These are phyloP conservation scores for Pseudogymnoascus sp. DNA, from an alignment of 2,329 filamentous ascomycete genomes.

Conservation along the genomic window DNA sequence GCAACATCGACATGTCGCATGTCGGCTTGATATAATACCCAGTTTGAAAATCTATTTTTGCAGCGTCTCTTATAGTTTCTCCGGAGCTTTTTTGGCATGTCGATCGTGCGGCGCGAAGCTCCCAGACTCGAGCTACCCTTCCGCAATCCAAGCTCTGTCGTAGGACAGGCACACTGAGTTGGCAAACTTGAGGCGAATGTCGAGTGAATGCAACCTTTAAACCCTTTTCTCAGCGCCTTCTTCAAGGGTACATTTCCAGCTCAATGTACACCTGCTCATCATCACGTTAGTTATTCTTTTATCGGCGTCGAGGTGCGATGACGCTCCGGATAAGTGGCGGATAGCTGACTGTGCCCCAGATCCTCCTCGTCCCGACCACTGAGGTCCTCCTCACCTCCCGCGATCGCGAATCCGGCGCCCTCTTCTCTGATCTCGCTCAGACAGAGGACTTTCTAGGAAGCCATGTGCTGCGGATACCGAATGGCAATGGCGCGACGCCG, in stretches of 20 bases:
- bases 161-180: constrained; percentile 5
- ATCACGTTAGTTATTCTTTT: constrained; percentile 55
- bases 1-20: constrained; percentile 11
- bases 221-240: constrained; percentile 97
- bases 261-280: constrained; percentile 86
- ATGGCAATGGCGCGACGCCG: constrained; percentile 41
- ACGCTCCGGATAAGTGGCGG: constrained; percentile 9
- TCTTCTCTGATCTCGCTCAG: constrained; percentile 72
- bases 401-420: constrained; percentile 76
- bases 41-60: not conserved
- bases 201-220: constrained; percentile 92
- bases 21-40: constrained; percentile 10
- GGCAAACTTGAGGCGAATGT: not conserved
- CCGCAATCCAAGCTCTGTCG: constrained; percentile 8
- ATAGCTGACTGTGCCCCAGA: constrained; percentile 35
- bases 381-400: constrained; percentile 83
- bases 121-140: constrained; percentile 2
- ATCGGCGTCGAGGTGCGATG: constrained; percentile 14
- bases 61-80: not conserved
- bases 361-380: constrained; percentile 88
- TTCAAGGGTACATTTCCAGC: constrained; percentile 89
- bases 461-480: constrained; percentile 85
- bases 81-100: constrained; percentile 7
- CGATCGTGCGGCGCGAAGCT: constrained; percentile 10
- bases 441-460: constrained; percentile 94